These are phyloP conservation scores for Nectriaceae sp. DNA, from an alignment of 2,329 filamentous ascomycete species.

Conservation along the genomic window DNA sequence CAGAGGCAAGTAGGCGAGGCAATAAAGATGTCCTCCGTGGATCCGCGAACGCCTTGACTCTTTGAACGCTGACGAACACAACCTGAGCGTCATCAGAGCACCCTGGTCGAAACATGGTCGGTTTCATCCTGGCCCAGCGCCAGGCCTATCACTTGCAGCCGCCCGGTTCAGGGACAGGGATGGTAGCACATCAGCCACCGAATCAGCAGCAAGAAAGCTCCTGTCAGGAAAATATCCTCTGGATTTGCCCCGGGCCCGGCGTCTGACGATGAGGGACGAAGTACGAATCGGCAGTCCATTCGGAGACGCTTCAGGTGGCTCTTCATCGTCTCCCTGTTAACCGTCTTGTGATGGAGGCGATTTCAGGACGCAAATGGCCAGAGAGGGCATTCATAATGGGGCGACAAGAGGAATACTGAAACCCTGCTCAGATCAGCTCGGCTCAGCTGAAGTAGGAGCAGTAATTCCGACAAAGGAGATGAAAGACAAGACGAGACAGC, in stretches of 20 bases:
- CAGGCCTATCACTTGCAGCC: slow-evolving; percentile 28
- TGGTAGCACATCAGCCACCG: slow-evolving; percentile 10
- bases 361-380: too few relatives aligned
- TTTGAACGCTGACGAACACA: slow-evolving; percentile 6
- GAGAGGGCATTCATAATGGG: too few relatives aligned
- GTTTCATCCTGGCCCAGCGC: slow-evolving; percentile 27
- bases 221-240: slow-evolving; percentile 2
- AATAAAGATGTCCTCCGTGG: too few relatives aligned
- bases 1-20: too few relatives aligned
- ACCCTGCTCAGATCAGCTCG: too few relatives aligned
- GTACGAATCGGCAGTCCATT: background rate
- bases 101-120: slow-evolving; percentile 29
- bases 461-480: too few relatives aligned
- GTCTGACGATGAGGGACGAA: background rate
- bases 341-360: too few relatives aligned
- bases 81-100: slow-evolving; percentile 22
- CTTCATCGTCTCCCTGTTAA: too few relatives aligned
- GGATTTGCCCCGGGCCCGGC: background rate
- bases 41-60: background rate
- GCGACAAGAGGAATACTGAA: too few relatives aligned
- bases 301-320: too few relatives aligned
- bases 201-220: slow-evolving; percentile 19
- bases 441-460: too few relatives aligned
- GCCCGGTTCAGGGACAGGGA: slow-evolving; percentile 23
- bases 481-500: too few relatives aligned